phyloP scores from a whole-genome alignment of 179 eudicot genomes.

The Silene noctiflora region DNA sequence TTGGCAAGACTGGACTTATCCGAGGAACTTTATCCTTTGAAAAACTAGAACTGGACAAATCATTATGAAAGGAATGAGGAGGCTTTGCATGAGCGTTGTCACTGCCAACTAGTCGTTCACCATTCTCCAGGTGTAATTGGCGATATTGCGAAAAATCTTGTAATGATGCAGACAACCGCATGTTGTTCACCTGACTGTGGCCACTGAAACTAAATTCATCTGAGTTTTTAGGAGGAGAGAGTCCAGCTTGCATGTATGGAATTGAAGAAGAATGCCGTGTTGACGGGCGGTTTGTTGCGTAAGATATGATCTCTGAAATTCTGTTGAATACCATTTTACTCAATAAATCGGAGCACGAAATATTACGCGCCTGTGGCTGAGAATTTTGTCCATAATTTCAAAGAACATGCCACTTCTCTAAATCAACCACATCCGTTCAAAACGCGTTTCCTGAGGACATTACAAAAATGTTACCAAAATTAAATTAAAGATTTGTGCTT shows the following conservation, averaged over 20 bases:
- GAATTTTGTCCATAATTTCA: conserved; percentile 1
- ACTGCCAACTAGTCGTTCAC: conserved; percentile 37
- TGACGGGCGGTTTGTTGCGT: conserved; percentile 43
- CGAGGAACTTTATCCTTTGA: conserved; percentile 71
- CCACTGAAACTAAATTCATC: conserved; percentile 39
- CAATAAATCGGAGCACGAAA: conserved; percentile 16
- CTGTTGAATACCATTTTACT: conserved; percentile 52
- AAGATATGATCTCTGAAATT: conserved; percentile 50
- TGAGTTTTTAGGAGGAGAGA: conserved; percentile 59
- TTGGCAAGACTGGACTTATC: conserved; percentile 33
- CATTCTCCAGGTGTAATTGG: conserved; percentile 53
- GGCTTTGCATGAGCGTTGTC: conserved; percentile 38
- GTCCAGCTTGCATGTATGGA: conserved; percentile 52
- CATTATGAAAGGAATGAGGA: conserved; percentile 38
- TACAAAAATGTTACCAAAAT: conserved; percentile 6
- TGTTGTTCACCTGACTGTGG: conserved; percentile 39
- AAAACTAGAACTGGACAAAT: conserved; percentile 56
- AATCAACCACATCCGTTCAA: conserved; percentile 12
- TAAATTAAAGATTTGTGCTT: background rate
- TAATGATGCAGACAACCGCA: conserved; percentile 75
- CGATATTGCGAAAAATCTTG: conserved; percentile 83
- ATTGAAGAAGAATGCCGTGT: conserved; percentile 48
- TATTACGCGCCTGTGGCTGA: background rate
- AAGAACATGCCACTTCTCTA: conserved; percentile 2
- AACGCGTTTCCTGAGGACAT: conserved; percentile 7